These are phyloP conservation scores for Bruguiera sexangula DNA, from an alignment of 345 rosid genomes.

Conservation along the genomic window DNA sequence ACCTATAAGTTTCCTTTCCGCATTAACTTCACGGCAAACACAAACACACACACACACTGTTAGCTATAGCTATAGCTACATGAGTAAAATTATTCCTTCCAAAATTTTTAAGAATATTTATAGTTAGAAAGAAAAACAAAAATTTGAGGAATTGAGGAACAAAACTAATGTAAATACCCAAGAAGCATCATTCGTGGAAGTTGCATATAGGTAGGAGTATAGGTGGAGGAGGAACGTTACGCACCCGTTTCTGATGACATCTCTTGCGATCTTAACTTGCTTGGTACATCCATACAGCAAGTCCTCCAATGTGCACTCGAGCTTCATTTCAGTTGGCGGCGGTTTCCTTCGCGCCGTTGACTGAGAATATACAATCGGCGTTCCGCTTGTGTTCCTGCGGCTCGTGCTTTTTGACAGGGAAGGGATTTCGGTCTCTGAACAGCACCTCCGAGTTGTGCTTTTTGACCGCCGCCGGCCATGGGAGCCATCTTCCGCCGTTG, in stretches of 20 bases:
- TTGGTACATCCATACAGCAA: constrained; percentile 61
- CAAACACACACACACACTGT: too few relatives aligned
- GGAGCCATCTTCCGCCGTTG: not conserved
- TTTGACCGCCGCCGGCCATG: constrained; percentile 2
- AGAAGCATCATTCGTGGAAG: not conserved
- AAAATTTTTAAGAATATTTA: too few relatives aligned
- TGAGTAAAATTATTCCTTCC: too few relatives aligned
- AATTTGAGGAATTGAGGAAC: too few relatives aligned
- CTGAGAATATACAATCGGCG: constrained; percentile 69
- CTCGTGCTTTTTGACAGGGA: constrained; percentile 37
- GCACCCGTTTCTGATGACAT: constrained; percentile 64
- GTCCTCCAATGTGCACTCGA: constrained; percentile 82
- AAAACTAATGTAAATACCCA: too few relatives aligned
- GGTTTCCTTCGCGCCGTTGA: constrained; percentile 58
- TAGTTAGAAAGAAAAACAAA: too few relatives aligned
- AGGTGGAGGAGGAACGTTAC: not conserved
- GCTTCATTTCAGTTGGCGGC: constrained; percentile 48
- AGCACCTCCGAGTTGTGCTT: constrained; percentile 9
- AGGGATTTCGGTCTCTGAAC: constrained; percentile 8
- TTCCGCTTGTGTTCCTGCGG: constrained; percentile 29
- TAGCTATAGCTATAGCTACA: too few relatives aligned
- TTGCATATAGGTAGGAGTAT: not conserved
- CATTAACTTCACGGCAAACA: too few relatives aligned
- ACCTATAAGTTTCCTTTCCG: too few relatives aligned
- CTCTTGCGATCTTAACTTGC: constrained; percentile 51